Evolutionary conservation across 345 rosid species (phyloP).

Genomic region (Eucalyptus regnans): DNA sequence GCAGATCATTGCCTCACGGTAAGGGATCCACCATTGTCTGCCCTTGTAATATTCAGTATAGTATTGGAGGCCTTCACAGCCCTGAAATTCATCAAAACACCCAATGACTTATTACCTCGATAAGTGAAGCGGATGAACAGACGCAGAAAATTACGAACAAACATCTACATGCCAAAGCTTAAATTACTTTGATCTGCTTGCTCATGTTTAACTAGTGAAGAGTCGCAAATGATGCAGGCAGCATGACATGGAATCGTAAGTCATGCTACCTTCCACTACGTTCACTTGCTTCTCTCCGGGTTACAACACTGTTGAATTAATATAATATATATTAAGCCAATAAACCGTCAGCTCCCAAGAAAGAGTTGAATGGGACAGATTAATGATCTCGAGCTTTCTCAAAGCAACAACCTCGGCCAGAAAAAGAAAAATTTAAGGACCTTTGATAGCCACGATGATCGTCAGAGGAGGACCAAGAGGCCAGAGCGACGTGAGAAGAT

Average conservation of each 20-base stretch:
- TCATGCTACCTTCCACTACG: background rate
- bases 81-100: conserved; percentile 18
- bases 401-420: background rate
- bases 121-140: background rate
- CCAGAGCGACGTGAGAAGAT: background rate
- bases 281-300: background rate
- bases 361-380: background rate
- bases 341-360: background rate
- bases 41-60: conserved; percentile 73
- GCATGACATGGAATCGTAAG: background rate
- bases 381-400: background rate
- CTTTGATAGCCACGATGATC: background rate
- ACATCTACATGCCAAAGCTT: background rate
- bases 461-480: background rate
- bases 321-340: background rate
- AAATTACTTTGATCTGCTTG: background rate
- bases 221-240: background rate
- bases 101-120: background rate
- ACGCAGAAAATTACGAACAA: background rate
- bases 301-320: background rate
- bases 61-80: conserved; percentile 75
- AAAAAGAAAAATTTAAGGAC: background rate
- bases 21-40: conserved; percentile 93
- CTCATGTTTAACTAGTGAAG: background rate
- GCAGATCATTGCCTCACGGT: conserved; percentile 21